Evolutionary conservation across 139 green algal genomes (phyloP).

Genomic region (Asterochloris erici): DNA sequence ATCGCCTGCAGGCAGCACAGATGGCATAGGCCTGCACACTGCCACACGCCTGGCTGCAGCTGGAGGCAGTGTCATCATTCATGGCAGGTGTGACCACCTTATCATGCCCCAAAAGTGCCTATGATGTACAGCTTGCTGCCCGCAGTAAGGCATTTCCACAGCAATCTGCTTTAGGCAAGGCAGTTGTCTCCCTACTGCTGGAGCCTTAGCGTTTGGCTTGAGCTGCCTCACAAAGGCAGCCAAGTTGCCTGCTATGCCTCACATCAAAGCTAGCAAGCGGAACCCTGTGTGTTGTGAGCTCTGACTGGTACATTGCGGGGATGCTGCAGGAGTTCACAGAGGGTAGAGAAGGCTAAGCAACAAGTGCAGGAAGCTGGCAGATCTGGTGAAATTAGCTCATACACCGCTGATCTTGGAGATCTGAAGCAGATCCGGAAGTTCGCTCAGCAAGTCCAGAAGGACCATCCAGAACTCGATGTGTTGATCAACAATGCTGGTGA

Average conservation of each 20-base stretch:
- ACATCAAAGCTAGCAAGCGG: no score
- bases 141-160: no score
- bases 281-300: no score
- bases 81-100: constrained; percentile 40
- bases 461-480: constrained; percentile 13
- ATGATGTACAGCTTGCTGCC: not conserved
- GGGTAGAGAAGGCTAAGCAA: constrained; percentile 15
- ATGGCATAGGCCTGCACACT: constrained; percentile 71
- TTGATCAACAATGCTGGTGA: constrained; percentile 64
- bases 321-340: constrained; percentile 2
- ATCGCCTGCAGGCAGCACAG: constrained; percentile 34
- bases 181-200: not conserved
- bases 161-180: not conserved
- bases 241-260: no score
- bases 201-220: not conserved
- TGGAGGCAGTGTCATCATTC: constrained; percentile 55
- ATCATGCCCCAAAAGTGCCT: not conserved
- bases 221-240: not conserved
- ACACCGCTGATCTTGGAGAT: constrained; percentile 43
- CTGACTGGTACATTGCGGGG: not conserved
- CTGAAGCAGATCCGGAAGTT: constrained; percentile 37
- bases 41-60: constrained; percentile 34
- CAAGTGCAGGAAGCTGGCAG: not conserved
- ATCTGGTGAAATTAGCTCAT: constrained; percentile 5
- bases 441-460: constrained; percentile 29